These are phyloP conservation scores for Citrus sp. DNA, from an alignment of 345 rosid species.

Conservation along the genomic window DNA sequence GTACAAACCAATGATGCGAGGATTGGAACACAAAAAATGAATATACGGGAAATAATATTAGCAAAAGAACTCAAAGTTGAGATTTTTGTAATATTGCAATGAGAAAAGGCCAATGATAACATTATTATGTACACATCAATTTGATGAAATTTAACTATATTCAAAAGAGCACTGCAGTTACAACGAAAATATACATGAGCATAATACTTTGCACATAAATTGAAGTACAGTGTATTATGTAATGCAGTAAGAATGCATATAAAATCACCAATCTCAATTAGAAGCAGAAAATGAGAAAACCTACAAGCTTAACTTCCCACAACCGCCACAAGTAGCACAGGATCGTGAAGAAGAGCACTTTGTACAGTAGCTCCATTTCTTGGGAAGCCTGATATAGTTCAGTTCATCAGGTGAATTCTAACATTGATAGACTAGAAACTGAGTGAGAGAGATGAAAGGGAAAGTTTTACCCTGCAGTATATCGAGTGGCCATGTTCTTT, in stretches of 20 bases:
- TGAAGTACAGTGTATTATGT: background rate
- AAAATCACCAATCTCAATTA: background rate
- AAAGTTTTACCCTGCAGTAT: constrained; percentile 80
- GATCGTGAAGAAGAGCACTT: constrained; percentile 84
- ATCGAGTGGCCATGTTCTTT: constrained; percentile 84
- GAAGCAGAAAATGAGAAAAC: background rate
- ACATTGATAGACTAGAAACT: background rate
- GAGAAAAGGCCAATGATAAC: background rate
- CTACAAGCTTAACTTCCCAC: constrained; percentile 61
- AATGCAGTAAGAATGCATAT: background rate
- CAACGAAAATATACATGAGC: background rate
- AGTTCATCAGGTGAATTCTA: constrained; percentile 9
- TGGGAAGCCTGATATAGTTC: constrained; percentile 67
- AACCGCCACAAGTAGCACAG: constrained; percentile 65
- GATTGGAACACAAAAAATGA: too few species aligned
- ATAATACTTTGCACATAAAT: background rate
- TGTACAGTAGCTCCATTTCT: constrained; percentile 97
- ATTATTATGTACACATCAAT: background rate
- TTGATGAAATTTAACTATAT: background rate
- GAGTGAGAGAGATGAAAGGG: background rate
- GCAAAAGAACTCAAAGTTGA: background rate
- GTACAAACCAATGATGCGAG: too few species aligned
- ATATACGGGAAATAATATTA: background rate
- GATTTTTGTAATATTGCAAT: background rate
- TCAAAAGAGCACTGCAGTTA: background rate